Evolutionary conservation across 1,284 basidiomycete species (phyloP).

Genomic region (Leccinum pachyderme): DNA sequence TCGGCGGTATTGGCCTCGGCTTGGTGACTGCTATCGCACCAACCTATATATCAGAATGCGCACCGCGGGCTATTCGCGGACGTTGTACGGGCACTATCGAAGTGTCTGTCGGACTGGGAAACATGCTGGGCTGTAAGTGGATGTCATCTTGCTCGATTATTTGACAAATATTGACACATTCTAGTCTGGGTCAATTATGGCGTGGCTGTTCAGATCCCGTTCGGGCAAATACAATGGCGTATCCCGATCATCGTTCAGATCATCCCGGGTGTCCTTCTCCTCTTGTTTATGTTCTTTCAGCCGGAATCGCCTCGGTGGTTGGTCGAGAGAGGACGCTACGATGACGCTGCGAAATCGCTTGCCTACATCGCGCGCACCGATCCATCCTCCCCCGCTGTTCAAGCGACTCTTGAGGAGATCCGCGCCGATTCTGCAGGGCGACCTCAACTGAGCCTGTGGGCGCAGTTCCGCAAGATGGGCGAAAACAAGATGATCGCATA

Average conservation of each 20-base stretch:
- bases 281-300: slow-evolving; percentile 48
- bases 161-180: slow-evolving; percentile 4
- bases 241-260: slow-evolving; percentile 55
- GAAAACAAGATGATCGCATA: slow-evolving; percentile 43
- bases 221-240: slow-evolving; percentile 49
- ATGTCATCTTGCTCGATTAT: slow-evolving; percentile 1
- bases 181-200: slow-evolving; percentile 52
- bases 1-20: slow-evolving; percentile 48
- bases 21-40: slow-evolving; percentile 55
- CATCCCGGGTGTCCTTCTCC: slow-evolving; percentile 49
- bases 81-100: slow-evolving; percentile 58
- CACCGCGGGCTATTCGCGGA: slow-evolving; percentile 55
- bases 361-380: slow-evolving; percentile 45
- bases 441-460: slow-evolving; percentile 35
- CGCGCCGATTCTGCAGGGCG: slow-evolving; percentile 49
- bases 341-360: slow-evolving; percentile 49
- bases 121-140: slow-evolving; percentile 48
- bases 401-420: slow-evolving; percentile 51
- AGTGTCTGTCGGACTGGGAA: slow-evolving; percentile 49
- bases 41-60: slow-evolving; percentile 57
- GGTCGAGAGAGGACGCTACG: slow-evolving; percentile 50
- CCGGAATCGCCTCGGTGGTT: slow-evolving; percentile 65
- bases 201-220: slow-evolving; percentile 35
- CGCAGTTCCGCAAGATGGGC: slow-evolving; percentile 44
- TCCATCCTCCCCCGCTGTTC: slow-evolving; percentile 41